These are phyloP conservation scores for Blastocystis sp. DNA, from an alignment of 352 stramenopile species.

Conservation along the genomic window DNA sequence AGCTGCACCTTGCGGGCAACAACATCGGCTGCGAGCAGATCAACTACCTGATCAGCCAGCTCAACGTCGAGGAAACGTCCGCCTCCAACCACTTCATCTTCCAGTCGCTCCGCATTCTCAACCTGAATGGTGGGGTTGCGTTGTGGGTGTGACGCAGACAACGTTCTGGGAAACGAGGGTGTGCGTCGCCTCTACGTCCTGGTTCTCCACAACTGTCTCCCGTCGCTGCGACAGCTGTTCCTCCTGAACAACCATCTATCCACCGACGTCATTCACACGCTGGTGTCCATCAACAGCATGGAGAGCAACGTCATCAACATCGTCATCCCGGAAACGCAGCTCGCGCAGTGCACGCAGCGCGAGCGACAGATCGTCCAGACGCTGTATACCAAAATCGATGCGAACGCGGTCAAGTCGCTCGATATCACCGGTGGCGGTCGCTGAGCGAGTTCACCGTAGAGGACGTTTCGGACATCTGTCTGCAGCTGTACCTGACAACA, in stretches of 20 bases:
- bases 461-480: neutral
- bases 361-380: neutral
- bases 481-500: slow-evolving; percentile 27
- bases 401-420: neutral
- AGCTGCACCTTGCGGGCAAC: slow-evolving; percentile 2
- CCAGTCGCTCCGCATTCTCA: neutral
- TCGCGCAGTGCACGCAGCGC: neutral
- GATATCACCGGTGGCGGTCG: neutral
- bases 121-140: neutral
- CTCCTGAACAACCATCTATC: neutral
- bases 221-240: neutral
- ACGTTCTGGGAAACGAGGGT: slow-evolving; percentile 1
- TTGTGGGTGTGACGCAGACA: neutral
- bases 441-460: neutral
- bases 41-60: slow-evolving; percentile 29
- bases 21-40: slow-evolving; percentile 13
- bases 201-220: slow-evolving; percentile 1
- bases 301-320: slow-evolving; percentile 13
- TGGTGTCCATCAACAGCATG: neutral
- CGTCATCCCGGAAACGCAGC: neutral
- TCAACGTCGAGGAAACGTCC: neutral
- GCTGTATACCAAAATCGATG: neutral
- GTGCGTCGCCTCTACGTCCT: neutral
- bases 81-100: neutral
- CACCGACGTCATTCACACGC: neutral